Percentiles rank a stretch among this genome's conserved stretches.
These are phyloP conservation scores for Aspergillus texensis DNA, from an alignment of 2,329 filamentous ascomycete genomes.

Conservation along the genomic window DNA sequence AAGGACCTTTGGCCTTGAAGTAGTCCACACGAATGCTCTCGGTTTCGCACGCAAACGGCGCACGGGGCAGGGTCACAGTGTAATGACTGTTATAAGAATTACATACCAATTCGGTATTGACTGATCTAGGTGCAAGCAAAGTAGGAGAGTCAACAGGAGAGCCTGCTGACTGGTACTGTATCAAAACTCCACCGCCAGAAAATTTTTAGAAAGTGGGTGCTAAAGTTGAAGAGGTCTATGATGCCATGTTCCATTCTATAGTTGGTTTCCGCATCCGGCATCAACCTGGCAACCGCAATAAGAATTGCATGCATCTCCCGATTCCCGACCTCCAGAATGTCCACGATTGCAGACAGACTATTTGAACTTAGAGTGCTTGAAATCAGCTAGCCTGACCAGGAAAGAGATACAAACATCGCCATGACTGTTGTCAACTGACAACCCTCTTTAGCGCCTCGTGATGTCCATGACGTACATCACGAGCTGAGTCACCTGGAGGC, in stretches of 20 bases:
- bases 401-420: neutral
- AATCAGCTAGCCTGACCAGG: neutral
- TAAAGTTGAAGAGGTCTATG: constrained; percentile 12
- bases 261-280: constrained; percentile 31
- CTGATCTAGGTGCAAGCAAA: neutral
- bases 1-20: constrained; percentile 36
- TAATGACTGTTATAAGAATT: constrained; percentile 1
- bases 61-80: constrained; percentile 34
- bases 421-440: constrained; percentile 3
- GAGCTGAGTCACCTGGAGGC: constrained; percentile 7
- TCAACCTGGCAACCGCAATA: constrained; percentile 26
- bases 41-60: constrained; percentile 28
- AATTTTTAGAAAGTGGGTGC: constrained; percentile 1
- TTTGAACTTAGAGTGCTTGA: neutral
- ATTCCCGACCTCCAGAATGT: constrained; percentile 3
- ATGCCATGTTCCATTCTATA: constrained; percentile 14
- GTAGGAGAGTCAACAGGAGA: neutral
- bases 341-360: neutral
- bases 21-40: constrained; percentile 19
- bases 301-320: constrained; percentile 1
- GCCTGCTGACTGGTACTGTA: neutral
- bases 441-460: neutral
- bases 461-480: constrained; percentile 2
- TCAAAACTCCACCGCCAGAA: neutral
- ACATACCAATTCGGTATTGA: neutral